Conservation (phyloP, 1,284 basidiomycete species). For the Pseudozyma pruni region DNA sequence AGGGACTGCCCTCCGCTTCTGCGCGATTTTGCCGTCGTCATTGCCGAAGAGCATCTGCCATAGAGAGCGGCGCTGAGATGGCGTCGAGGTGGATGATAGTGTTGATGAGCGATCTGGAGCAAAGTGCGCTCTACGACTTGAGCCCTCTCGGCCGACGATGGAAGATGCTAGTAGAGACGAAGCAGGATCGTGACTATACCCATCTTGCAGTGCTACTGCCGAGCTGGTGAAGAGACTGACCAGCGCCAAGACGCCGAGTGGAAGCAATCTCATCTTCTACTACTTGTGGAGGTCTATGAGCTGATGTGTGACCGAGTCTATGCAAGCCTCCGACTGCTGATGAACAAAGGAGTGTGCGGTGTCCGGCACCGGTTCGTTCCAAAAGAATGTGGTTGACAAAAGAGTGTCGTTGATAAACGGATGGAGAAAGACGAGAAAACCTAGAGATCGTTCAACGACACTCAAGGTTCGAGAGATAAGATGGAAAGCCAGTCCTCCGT, state of each 20-base stretch:
- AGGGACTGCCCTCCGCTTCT: constrained; percentile 49
- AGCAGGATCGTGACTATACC: neutral
- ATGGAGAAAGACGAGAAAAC: constrained; percentile 13
- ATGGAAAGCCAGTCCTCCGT: constrained; percentile 6
- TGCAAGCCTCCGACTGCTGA: constrained; percentile 7
- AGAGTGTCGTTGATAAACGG: constrained; percentile 4
- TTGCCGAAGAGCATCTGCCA: constrained; percentile 27
- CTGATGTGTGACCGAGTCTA: neutral
- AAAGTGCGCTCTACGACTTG: too few species aligned
- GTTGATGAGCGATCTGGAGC: constrained; percentile 8
- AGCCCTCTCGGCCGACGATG: too few species aligned
- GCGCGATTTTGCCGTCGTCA: neutral
- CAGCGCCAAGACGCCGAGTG: constrained; percentile 28
- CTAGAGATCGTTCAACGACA: constrained; percentile 23
- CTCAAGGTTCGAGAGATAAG: constrained; percentile 1
- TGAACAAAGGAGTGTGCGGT: constrained; percentile 9
- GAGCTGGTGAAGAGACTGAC: constrained; percentile 24
- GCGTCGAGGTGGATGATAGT: neutral
- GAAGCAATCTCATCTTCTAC: constrained; percentile 34
- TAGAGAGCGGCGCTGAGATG: constrained; percentile 19
- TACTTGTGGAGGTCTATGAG: too few species aligned
- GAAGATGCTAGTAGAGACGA: neutral
- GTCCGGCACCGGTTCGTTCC: constrained; percentile 22
- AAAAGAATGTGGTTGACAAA: constrained; percentile 12
- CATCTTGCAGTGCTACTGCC: constrained; percentile 9